These are phyloP conservation scores for Dendrobium nobile DNA, from an alignment of 106 monocot genomes.

Conservation along the genomic window DNA sequence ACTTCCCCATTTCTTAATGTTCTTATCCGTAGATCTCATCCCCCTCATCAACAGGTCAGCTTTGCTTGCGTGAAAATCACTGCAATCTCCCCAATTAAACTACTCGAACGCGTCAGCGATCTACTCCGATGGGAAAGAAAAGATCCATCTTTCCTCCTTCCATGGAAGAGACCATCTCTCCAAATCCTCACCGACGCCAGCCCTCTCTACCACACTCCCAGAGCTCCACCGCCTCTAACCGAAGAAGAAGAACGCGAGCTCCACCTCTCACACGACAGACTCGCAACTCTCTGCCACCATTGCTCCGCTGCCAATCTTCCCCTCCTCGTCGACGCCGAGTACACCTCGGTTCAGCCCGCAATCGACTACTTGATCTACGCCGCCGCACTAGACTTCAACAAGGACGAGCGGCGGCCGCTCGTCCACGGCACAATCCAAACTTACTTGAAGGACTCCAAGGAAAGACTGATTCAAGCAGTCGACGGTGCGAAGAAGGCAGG, in stretches of 20 bases:
- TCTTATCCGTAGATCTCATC: no score
- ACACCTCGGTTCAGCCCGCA: constrained; percentile 88
- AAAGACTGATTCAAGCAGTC: constrained; percentile 39
- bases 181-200: constrained; percentile 48
- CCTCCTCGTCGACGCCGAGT: constrained; percentile 86
- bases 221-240: constrained; percentile 41
- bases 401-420: constrained; percentile 24
- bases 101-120: constrained; percentile 69
- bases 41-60: constrained; percentile 36
- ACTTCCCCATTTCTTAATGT: no score
- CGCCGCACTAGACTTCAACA: constrained; percentile 54
- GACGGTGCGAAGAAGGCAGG: constrained; percentile 51
- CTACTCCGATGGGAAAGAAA: constrained; percentile 67
- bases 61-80: constrained; percentile 87
- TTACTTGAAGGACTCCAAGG: constrained; percentile 68
- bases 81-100: constrained; percentile 68
- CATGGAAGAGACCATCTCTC: constrained; percentile 57
- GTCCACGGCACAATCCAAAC: constrained; percentile 83
- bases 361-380: constrained; percentile 78
- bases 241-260: constrained; percentile 46
- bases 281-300: constrained; percentile 37
- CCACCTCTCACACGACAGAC: constrained; percentile 31
- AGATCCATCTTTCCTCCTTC: constrained; percentile 31
- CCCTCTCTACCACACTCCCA: constrained; percentile 63
- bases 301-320: constrained; percentile 49